phyloP scores from a whole-genome alignment of 2,329 filamentous ascomycete genomes.

The Clonostachys rosea region DNA sequence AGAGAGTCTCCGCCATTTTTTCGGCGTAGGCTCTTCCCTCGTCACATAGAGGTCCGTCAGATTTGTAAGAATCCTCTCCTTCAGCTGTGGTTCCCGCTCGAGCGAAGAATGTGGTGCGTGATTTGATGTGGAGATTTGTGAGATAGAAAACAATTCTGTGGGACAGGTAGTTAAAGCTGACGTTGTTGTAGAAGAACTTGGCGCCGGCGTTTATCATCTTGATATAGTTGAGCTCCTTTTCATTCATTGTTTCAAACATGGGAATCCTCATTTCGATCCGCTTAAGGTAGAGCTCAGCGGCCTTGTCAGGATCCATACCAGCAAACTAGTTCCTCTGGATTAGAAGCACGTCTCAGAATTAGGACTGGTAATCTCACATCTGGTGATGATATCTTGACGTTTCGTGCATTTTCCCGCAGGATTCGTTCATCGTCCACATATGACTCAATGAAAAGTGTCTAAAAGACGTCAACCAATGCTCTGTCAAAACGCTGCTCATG shows the following conservation, averaged over 20 bases:
- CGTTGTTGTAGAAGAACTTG: slow-evolving; percentile 92
- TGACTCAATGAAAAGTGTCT: slow-evolving; percentile 96
- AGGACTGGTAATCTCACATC: slow-evolving; percentile 56
- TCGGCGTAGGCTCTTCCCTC: slow-evolving; percentile 76
- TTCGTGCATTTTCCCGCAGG: slow-evolving; percentile 92
- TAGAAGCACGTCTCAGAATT: background rate
- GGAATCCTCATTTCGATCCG: slow-evolving; percentile 92
- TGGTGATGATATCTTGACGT: slow-evolving; percentile 95
- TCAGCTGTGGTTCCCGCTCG: slow-evolving; percentile 82
- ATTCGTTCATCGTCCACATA: slow-evolving; percentile 91
- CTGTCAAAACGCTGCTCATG: background rate
- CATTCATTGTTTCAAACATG: slow-evolving; percentile 94
- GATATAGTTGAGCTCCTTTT: slow-evolving; percentile 91
- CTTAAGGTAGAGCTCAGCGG: slow-evolving; percentile 84
- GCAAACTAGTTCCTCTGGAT: slow-evolving; percentile 55
- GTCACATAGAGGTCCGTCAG: slow-evolving; percentile 78
- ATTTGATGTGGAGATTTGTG: slow-evolving; percentile 95
- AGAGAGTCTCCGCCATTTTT: slow-evolving; percentile 79
- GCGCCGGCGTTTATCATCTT: slow-evolving; percentile 99
- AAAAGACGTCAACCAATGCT: slow-evolving; percentile 1
- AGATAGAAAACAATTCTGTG: slow-evolving; percentile 98
- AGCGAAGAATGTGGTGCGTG: slow-evolving; percentile 87
- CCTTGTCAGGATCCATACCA: slow-evolving; percentile 87
- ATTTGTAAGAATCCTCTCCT: slow-evolving; percentile 90
- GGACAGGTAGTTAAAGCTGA: slow-evolving; percentile 92